These are phyloP conservation scores for Lentinula aciculospora DNA, from an alignment of 768 basidiomycete genomes.

Conservation along the genomic window DNA sequence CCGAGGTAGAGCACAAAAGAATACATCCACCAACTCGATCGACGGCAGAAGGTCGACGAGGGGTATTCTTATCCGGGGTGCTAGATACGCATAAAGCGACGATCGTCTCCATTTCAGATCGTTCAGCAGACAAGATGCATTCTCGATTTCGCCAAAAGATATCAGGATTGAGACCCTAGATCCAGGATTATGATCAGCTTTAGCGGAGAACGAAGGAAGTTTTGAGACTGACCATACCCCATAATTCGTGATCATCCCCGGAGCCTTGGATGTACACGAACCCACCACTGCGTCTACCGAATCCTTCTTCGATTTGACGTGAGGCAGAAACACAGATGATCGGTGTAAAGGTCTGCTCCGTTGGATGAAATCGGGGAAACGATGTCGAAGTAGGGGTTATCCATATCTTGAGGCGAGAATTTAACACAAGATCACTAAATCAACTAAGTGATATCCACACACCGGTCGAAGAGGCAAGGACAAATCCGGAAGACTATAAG, in stretches of 20 bases:
- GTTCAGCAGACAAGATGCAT: conserved; percentile 38
- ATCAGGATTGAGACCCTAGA: conserved; percentile 68
- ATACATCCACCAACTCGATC: conserved; percentile 33
- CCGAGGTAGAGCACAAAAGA: conserved; percentile 29
- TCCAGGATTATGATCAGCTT: background rate
- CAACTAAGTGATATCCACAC: background rate
- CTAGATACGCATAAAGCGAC: conserved; percentile 19
- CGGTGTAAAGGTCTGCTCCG: conserved; percentile 44
- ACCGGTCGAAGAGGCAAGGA: conserved; percentile 63
- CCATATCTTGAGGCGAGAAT: conserved; percentile 43
- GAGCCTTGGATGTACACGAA: conserved; percentile 91
- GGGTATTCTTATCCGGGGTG: background rate
- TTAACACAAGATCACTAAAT: background rate
- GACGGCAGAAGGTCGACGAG: conserved; percentile 20
- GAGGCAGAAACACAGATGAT: conserved; percentile 87
- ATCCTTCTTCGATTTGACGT: conserved; percentile 52
- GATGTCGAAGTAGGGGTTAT: conserved; percentile 65
- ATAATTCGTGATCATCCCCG: conserved; percentile 92
- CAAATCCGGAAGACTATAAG: conserved; percentile 61
- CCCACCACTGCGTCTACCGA: conserved; percentile 58
- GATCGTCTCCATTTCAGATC: conserved; percentile 44
- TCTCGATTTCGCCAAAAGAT: conserved; percentile 63
- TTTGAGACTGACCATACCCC: conserved; percentile 56
- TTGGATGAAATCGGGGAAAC: conserved; percentile 33
- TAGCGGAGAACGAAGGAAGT: background rate